These are phyloP conservation scores for Colletotrichum orchidophilum DNA, from an alignment of 2,329 filamentous ascomycete genomes.

Conservation along the genomic window DNA sequence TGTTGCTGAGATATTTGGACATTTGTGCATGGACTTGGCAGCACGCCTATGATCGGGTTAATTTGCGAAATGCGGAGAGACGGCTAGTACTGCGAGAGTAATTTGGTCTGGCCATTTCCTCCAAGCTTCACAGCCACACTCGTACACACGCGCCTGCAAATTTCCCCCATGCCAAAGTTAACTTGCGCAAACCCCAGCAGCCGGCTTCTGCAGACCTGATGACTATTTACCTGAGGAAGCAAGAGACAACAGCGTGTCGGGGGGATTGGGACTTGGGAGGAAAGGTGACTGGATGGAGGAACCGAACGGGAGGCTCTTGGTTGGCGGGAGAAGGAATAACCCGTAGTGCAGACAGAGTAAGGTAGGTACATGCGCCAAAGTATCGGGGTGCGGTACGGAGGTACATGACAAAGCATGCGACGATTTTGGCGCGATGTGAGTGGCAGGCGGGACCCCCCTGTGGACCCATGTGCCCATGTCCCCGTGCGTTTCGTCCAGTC, in stretches of 20 bases:
- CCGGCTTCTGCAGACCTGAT: neutral
- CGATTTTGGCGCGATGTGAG: constrained; percentile 21
- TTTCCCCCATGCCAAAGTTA: neutral
- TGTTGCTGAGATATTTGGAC: neutral
- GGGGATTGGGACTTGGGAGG: too few species aligned
- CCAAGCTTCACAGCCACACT: constrained; percentile 29
- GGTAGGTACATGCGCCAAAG: neutral
- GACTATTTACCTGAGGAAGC: too few species aligned
- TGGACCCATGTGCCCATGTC: neutral
- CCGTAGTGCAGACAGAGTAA: neutral
- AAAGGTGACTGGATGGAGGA: neutral
- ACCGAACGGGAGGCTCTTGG: neutral
- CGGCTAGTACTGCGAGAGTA: neutral
- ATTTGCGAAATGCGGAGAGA: constrained; percentile 1
- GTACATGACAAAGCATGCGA: neutral
- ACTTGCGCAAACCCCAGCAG: neutral
- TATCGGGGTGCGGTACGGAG: neutral
- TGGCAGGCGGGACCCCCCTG: constrained; percentile 7
- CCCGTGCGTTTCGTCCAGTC: constrained; percentile 13
- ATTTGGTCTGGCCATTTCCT: neutral
- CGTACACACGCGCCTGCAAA: neutral
- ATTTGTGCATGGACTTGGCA: neutral
- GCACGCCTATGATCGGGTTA: neutral
- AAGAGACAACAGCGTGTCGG: too few species aligned
- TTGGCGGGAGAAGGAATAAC: neutral